Evolutionary conservation across 495 filamentous ascomycete species (phyloP).

Genomic region (Wilcoxina mikolae): DNA sequence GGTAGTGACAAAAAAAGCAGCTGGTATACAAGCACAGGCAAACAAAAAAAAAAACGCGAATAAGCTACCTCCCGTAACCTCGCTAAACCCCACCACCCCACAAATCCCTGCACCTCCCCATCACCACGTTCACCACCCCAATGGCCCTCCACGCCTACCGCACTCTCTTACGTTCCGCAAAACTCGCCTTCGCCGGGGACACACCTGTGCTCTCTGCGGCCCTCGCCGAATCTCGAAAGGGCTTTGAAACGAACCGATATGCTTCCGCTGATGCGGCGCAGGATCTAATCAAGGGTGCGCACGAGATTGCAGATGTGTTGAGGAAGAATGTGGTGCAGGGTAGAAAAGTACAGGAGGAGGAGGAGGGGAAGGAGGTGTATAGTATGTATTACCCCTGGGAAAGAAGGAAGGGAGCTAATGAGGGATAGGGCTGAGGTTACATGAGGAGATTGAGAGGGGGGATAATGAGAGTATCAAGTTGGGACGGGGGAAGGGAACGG

Average conservation of each 20-base stretch:
- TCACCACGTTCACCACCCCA: neutral
- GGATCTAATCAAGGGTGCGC: slow-evolving; percentile 52
- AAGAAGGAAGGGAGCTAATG: neutral
- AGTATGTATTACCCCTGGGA: slow-evolving; percentile 15
- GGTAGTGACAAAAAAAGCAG: too few relatives aligned
- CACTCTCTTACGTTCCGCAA: slow-evolving; percentile 63
- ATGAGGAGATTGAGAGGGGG: slow-evolving; percentile 76
- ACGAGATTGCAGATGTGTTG: slow-evolving; percentile 68
- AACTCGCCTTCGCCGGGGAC: slow-evolving; percentile 78
- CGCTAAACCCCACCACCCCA: too few relatives aligned
- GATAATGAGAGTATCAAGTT: slow-evolving; percentile 79
- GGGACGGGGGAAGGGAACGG: too few relatives aligned
- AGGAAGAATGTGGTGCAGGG: slow-evolving; percentile 83
- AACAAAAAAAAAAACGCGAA: too few relatives aligned
- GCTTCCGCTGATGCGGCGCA: slow-evolving; percentile 38
- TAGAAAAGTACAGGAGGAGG: slow-evolving; percentile 36
- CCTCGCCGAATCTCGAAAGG: slow-evolving; percentile 48
- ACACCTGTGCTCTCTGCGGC: slow-evolving; percentile 49
- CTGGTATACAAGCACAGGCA: too few relatives aligned
- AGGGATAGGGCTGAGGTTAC: slow-evolving; percentile 60
- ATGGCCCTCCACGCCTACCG: slow-evolving; percentile 72
- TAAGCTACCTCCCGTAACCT: too few relatives aligned
- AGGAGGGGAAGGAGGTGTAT: slow-evolving; percentile 34
- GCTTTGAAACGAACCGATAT: slow-evolving; percentile 51
- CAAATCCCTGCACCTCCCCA: too few relatives aligned